These are phyloP conservation scores for Przewalskia tangutica DNA, from an alignment of 257 asterid species.

Conservation along the genomic window DNA sequence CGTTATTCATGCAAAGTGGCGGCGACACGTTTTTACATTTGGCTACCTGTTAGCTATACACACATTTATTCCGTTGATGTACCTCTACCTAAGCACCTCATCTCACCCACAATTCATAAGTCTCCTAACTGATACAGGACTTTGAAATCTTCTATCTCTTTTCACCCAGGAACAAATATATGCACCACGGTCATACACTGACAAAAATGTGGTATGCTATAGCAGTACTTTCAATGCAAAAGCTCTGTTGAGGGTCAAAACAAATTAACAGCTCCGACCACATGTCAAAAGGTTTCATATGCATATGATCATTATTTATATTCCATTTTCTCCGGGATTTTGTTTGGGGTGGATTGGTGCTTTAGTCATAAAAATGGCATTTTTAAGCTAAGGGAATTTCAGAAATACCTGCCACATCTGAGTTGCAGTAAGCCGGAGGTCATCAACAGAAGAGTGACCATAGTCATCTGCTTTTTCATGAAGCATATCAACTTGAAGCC, in stretches of 20 bases:
- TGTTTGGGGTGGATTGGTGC: not conserved
- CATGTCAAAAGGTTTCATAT: not conserved
- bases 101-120: not conserved
- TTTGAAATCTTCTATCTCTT: not conserved
- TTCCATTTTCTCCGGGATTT: not conserved
- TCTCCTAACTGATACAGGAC: not conserved
- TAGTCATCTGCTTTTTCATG: constrained; percentile 27
- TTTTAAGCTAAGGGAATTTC: not conserved
- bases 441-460: constrained; percentile 27
- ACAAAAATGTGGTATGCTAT: not conserved
- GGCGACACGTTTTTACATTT: not conserved
- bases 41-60: not conserved
- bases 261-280: not conserved
- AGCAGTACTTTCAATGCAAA: not conserved
- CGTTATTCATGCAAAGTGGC: not conserved
- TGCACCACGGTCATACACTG: not conserved
- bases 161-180: not conserved
- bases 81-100: not conserved
- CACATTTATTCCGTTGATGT: not conserved
- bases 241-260: not conserved
- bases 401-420: constrained; percentile 42
- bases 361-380: constrained; percentile 17
- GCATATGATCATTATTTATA: not conserved
- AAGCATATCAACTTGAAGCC: constrained; percentile 11
- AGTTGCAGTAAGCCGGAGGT: constrained; percentile 26